A percentile compares a stretch with the other conserved stretches of the same genome.
Conservation (phyloP, 2,329 filamentous ascomycete species). For the Neonectria coccinea region DNA sequence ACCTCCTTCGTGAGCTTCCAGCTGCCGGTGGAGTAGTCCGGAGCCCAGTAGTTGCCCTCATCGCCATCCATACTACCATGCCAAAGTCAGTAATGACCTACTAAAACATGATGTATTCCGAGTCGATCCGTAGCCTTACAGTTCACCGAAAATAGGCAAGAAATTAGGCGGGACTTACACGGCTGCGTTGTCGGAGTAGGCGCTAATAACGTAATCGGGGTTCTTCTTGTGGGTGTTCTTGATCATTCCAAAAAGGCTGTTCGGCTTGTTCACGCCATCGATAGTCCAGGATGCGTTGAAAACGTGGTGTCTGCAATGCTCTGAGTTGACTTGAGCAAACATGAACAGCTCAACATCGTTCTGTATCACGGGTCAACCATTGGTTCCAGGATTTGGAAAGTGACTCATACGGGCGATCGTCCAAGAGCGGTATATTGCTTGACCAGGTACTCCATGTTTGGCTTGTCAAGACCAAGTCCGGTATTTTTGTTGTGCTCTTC, state of each 20-base stretch:
- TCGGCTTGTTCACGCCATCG: constrained; percentile 82
- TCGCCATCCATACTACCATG: constrained; percentile 52
- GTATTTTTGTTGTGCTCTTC: constrained; percentile 85
- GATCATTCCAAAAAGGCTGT: constrained; percentile 95
- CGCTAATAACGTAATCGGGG: constrained; percentile 87
- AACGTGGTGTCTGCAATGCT: constrained; percentile 88
- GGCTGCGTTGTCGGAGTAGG: constrained; percentile 98
- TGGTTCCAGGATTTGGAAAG: constrained; percentile 27
- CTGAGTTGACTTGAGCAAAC: constrained; percentile 99
- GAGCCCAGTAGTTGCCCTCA: constrained; percentile 76
- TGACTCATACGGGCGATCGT: constrained; percentile 64
- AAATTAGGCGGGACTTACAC: constrained; percentile 61
- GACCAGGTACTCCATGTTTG: constrained; percentile 95
- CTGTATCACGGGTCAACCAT: constrained; percentile 39
- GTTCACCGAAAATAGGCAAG: not conserved
- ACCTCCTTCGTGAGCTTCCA: constrained; percentile 90
- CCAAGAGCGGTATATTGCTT: constrained; percentile 63
- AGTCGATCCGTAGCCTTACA: not conserved
- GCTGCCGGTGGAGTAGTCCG: constrained; percentile 84
- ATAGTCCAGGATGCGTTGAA: constrained; percentile 99
- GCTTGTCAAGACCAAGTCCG: constrained; percentile 86
- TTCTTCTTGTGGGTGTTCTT: constrained; percentile 90
- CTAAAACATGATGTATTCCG: not conserved
- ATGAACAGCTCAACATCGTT: constrained; percentile 97
- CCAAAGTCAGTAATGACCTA: constrained; percentile 13